These are phyloP conservation scores for Globisporangium perplexum DNA, from an alignment of 352 stramenopile species.

Conservation along the genomic window DNA sequence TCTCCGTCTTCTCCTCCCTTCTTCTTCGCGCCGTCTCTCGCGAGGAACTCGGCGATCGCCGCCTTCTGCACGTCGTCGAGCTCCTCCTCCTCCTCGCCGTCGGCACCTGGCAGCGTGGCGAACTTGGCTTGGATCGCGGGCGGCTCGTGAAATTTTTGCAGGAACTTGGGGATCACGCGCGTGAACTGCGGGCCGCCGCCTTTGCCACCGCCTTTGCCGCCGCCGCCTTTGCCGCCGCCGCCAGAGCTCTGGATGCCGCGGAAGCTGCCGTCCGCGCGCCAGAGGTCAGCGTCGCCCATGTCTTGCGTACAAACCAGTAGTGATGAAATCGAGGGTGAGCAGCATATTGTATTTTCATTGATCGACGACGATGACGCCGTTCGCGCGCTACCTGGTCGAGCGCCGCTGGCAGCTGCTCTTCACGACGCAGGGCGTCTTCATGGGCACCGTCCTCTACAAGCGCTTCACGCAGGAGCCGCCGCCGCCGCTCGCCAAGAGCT, in stretches of 20 bases:
- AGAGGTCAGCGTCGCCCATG: conserved; percentile 72
- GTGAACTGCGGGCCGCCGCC: conserved; percentile 67
- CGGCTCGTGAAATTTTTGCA: conserved; percentile 68
- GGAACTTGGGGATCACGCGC: conserved; percentile 79
- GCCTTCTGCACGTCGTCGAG: conserved; percentile 80
- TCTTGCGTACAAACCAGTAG: no score
- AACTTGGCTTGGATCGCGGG: conserved; percentile 73
- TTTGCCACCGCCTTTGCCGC: conserved; percentile 15
- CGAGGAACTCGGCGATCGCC: conserved; percentile 67
- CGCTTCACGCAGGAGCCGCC: conserved; percentile 31
- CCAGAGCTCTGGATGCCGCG: conserved; percentile 28
- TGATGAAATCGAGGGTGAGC: no score
- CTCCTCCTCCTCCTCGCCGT: conserved; percentile 55
- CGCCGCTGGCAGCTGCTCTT: conserved; percentile 78
- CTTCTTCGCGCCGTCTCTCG: conserved; percentile 40
- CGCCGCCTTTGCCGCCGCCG: conserved; percentile 18
- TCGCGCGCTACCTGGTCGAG: conserved; percentile 51
- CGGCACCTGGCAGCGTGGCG: conserved; percentile 26
- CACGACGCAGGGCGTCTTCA: conserved; percentile 66
- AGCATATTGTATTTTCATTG: no score
- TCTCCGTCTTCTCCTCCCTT: conserved; percentile 12
- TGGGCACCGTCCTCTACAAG: conserved; percentile 52
- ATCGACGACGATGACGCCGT: conserved; percentile 44
- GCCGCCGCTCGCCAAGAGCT: conserved; percentile 7
- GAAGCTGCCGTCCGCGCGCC: conserved; percentile 69